Percentiles rank a stretch among this genome's conserved stretches.
Conservation (phyloP, 164 flowering plant genomes). For the Vitis labrusca region DNA sequence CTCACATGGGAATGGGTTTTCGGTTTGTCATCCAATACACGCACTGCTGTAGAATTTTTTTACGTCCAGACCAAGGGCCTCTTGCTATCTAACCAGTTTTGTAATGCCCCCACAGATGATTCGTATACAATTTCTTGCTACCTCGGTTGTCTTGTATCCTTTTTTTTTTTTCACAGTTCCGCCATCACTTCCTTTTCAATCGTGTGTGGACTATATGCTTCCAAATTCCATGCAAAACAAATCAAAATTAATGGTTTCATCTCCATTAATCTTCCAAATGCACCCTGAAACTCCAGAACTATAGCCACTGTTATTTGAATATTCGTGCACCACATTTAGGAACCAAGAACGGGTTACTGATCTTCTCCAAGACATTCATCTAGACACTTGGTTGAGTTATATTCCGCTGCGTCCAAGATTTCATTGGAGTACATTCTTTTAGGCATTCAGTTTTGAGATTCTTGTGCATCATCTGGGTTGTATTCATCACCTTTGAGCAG, state of each 20-base stretch:
- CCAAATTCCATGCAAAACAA: constrained; percentile 22
- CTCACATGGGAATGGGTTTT: too few relatives aligned
- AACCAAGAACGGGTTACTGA: constrained; percentile 30
- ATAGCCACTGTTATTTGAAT: constrained; percentile 2
- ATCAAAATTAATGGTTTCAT: background rate
- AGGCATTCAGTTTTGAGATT: constrained; percentile 4
- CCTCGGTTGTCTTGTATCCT: too few relatives aligned
- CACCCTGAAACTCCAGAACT: background rate
- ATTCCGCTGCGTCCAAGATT: constrained; percentile 45
- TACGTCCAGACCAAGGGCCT: too few relatives aligned
- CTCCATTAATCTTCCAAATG: constrained; percentile 10
- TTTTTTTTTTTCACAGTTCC: too few relatives aligned
- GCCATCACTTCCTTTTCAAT: too few relatives aligned
- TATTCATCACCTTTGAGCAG: constrained; percentile 37
- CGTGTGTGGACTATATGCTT: background rate
- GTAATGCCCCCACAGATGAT: too few relatives aligned
- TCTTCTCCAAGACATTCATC: constrained; percentile 19
- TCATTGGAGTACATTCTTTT: constrained; percentile 53
- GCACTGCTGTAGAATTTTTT: too few relatives aligned
- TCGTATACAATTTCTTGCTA: too few relatives aligned
- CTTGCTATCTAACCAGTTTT: too few relatives aligned
- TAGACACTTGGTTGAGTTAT: constrained; percentile 47
- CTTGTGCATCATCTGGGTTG: constrained; percentile 5
- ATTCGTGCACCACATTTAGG: constrained; percentile 5
- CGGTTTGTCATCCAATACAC: too few relatives aligned